A percentile compares a stretch with the other conserved stretches of the same genome.
Evolutionary conservation across 768 basidiomycete genomes (phyloP).

Genomic region (Coprinopsis sp.): DNA sequence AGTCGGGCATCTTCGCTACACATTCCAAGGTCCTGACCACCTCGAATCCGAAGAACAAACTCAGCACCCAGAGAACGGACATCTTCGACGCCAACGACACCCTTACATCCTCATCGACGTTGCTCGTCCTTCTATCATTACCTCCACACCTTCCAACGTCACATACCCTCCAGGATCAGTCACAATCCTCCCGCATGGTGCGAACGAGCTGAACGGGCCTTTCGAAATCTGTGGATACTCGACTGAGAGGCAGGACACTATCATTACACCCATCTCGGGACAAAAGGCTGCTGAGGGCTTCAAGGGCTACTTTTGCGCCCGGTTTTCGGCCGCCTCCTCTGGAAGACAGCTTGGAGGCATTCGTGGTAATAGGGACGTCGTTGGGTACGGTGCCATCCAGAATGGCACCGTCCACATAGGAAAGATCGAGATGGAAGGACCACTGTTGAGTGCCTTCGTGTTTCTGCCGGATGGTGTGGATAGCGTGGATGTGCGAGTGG

Average conservation of each 20-base stretch:
- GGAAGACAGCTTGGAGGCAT: constrained; percentile 32
- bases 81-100: neutral
- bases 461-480: constrained; percentile 30
- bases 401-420: constrained; percentile 34
- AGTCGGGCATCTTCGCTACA: constrained; percentile 71
- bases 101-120: constrained; percentile 69
- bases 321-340: constrained; percentile 43
- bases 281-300: constrained; percentile 35
- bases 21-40: constrained; percentile 37
- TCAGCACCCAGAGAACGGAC: neutral
- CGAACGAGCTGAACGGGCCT: constrained; percentile 10
- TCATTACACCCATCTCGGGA: constrained; percentile 54
- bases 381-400: constrained; percentile 41
- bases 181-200: constrained; percentile 31
- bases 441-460: constrained; percentile 48
- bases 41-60: constrained; percentile 10
- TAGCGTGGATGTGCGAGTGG: constrained; percentile 48
- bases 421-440: constrained; percentile 32
- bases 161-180: constrained; percentile 55
- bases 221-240: constrained; percentile 31
- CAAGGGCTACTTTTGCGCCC: constrained; percentile 56
- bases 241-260: constrained; percentile 21
- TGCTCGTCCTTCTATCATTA: constrained; percentile 56
- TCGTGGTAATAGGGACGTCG: constrained; percentile 2
- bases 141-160: constrained; percentile 41